A percentile compares a stretch with the other conserved stretches of the same genome.
phyloP scores from a whole-genome alignment of 306 rosid species.

The Lablab purpureus region DNA sequence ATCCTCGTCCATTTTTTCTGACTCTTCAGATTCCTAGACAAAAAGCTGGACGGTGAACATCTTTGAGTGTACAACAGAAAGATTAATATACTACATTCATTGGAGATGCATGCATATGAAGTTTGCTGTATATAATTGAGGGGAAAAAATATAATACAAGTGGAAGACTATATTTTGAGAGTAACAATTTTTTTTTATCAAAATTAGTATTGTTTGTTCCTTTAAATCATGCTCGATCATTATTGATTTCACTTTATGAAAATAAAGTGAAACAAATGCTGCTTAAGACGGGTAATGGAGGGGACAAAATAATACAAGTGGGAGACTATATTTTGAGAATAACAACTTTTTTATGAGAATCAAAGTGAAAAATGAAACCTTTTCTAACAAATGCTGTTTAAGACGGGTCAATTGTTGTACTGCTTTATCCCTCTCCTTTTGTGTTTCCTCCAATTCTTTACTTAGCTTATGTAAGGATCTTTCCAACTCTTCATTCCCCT shows the following conservation, averaged over 20 bases:
- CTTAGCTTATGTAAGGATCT: slow-evolving; percentile 64
- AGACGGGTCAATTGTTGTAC: slow-evolving; percentile 83
- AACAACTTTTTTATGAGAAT: background rate
- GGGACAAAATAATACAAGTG: too few relatives aligned
- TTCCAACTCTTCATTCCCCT: slow-evolving; percentile 84
- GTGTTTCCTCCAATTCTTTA: slow-evolving; percentile 74
- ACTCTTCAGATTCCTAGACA: slow-evolving; percentile 88
- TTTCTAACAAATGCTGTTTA: slow-evolving; percentile 95
- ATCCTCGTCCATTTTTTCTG: slow-evolving; percentile 98
- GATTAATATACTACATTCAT: slow-evolving; percentile 25
- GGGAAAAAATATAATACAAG: slow-evolving; percentile 14
- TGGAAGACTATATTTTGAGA: slow-evolving; percentile 23
- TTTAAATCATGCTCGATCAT: slow-evolving; percentile 29
- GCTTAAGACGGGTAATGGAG: slow-evolving; percentile 83
- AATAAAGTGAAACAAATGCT: slow-evolving; percentile 62
- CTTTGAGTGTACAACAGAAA: slow-evolving; percentile 17
- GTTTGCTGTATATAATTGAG: slow-evolving; percentile 22
- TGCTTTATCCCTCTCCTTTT: slow-evolving; percentile 81
- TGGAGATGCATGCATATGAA: slow-evolving; percentile 5
- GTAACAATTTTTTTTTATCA: background rate
- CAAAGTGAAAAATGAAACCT: slow-evolving; percentile 60
- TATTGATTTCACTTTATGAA: slow-evolving; percentile 13
- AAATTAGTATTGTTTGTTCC: slow-evolving; percentile 2
- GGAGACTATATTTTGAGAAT: slow-evolving; percentile 21
- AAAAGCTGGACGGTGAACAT: slow-evolving; percentile 36